These are phyloP conservation scores for Fusarium nisikadoi DNA, from an alignment of 2,329 filamentous ascomycete species.

Conservation along the genomic window DNA sequence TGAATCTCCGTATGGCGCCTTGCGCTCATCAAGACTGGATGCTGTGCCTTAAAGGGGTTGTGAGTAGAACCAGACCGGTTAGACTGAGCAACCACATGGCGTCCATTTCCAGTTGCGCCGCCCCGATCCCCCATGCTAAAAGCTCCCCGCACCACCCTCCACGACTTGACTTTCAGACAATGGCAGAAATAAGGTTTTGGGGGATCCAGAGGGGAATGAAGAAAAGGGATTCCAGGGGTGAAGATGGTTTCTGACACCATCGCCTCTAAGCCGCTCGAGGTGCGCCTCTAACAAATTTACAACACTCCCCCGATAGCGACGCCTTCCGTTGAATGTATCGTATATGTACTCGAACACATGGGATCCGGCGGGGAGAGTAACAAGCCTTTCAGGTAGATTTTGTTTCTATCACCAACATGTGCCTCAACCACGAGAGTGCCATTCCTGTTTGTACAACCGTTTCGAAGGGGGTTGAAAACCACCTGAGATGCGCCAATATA, in stretches of 20 bases:
- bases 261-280: not conserved
- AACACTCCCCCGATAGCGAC: slow-evolving; percentile 34
- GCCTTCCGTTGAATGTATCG: slow-evolving; percentile 23
- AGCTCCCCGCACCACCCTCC: slow-evolving; percentile 35
- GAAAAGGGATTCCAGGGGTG: slow-evolving; percentile 22
- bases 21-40: not conserved
- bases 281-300: slow-evolving; percentile 18
- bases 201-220: slow-evolving; percentile 27
- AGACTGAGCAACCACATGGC: slow-evolving; percentile 17
- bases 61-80: not conserved
- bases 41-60: slow-evolving; percentile 5
- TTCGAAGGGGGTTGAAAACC: not conserved
- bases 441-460: not conserved
- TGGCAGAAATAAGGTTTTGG: slow-evolving; percentile 38
- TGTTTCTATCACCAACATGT: not conserved
- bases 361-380: slow-evolving; percentile 32
- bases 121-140: slow-evolving; percentile 18
- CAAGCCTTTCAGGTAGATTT: slow-evolving; percentile 22
- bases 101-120: slow-evolving; percentile 13
- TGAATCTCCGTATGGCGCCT: not conserved
- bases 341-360: slow-evolving; percentile 38
- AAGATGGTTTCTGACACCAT: slow-evolving; percentile 25
- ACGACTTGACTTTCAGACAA: slow-evolving; percentile 19
- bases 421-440: not conserved
- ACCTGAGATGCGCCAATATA: not conserved